A percentile compares a stretch with the other conserved stretches of the same genome.
These are phyloP conservation scores for Phytophthora fragariaefolia DNA, from an alignment of 352 stramenopile species.

Conservation along the genomic window DNA sequence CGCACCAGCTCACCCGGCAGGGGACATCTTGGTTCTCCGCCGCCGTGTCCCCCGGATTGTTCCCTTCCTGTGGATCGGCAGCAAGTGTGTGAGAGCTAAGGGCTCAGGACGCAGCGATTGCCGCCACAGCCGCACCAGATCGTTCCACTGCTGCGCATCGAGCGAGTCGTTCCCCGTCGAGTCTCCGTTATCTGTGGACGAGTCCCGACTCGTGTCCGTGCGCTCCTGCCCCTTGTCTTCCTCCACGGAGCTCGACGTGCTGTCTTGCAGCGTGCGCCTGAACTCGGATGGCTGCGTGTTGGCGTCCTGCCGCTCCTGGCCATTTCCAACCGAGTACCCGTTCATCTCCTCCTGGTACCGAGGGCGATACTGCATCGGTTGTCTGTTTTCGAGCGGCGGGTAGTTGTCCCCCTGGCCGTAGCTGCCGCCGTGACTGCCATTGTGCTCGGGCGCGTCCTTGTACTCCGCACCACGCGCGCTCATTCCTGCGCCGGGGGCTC, in stretches of 20 bases:
- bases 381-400: background rate
- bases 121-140: constrained; percentile 4
- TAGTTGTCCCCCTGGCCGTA: background rate
- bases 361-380: background rate
- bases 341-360: constrained; percentile 3
- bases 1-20: constrained; percentile 60
- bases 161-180: constrained; percentile 18
- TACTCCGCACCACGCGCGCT: background rate
- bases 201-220: constrained; percentile 8
- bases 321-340: background rate
- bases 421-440: background rate
- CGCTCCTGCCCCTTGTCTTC: constrained; percentile 8
- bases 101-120: background rate
- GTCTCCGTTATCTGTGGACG: constrained; percentile 15
- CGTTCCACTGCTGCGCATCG: constrained; percentile 23
- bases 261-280: background rate
- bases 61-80: constrained; percentile 15
- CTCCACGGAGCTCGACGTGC: background rate
- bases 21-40: constrained; percentile 5
- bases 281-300: constrained; percentile 7
- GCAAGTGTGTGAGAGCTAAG: too few species aligned
- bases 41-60: background rate
- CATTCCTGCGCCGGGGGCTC: background rate
- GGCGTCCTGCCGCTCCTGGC: constrained; percentile 8
- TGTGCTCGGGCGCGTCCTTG: background rate